phyloP scores from a whole-genome alignment of 345 rosid species.

The Corchorus capsularis region DNA sequence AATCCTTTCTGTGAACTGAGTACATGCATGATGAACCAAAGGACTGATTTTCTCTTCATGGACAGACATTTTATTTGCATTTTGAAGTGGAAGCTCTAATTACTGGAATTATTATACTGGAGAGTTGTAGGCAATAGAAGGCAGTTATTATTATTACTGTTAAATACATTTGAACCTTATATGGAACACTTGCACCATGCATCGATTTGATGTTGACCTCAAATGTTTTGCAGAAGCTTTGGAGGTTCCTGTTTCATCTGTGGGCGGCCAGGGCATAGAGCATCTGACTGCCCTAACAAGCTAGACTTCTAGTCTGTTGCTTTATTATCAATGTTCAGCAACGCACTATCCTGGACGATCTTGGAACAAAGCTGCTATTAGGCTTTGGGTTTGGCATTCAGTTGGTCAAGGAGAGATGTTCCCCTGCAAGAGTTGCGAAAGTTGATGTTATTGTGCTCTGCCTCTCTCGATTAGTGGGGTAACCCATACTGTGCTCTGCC shows the following conservation, averaged over 20 bases:
- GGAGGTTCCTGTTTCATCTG: constrained; percentile 89
- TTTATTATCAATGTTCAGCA: neutral
- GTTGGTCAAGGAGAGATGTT: neutral
- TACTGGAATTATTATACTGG: neutral
- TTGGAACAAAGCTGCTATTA: neutral
- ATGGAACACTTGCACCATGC: no score
- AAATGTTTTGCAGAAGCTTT: constrained; percentile 44
- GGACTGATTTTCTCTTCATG: neutral
- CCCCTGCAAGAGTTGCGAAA: neutral
- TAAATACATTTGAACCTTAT: neutral
- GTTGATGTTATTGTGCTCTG: neutral
- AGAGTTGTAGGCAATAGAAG: neutral
- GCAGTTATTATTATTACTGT: neutral
- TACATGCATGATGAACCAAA: constrained; percentile 1
- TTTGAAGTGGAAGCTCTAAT: neutral
- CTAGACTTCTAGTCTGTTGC: constrained; percentile 38
- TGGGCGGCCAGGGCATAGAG: constrained; percentile 80
- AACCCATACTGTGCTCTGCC: neutral
- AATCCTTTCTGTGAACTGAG: neutral
- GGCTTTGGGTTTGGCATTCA: neutral
- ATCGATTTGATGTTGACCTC: neutral
- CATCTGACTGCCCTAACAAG: constrained; percentile 80
- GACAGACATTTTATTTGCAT: neutral
- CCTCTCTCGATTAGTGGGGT: neutral
- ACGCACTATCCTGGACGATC: neutral